Evolutionary conservation across 208 protist species (phyloP), one percentile per base, ranked within the genome.

Genomic region (Porcisia deanei): DNA sequence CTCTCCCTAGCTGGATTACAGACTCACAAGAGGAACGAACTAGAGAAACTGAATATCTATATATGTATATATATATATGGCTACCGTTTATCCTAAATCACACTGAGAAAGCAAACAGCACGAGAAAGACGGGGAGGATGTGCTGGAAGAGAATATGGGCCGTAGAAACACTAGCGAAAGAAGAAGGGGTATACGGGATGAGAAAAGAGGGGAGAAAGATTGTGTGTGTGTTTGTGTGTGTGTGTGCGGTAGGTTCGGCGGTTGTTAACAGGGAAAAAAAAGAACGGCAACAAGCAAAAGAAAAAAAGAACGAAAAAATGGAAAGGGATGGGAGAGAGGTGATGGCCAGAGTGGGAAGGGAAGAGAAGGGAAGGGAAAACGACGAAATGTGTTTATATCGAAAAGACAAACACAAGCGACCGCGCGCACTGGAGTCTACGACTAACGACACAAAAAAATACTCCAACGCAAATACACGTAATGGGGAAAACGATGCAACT

Each of bases 31-130:
- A 20, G 10, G 30, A 16, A 59, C 14, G 30, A 20, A 3, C 30
- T 39, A 34, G 14, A 39, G 12, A 41, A 39, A 20, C 5, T 5
- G 12, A 63, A 41, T 18, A 63, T n/a, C n/a, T 3, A 67, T 30
- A 30, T 30, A 30, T 30, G 0, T 30, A 52, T 4, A 10, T 16
- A 65, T 12, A 63, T 6, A 63, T n/a, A 16, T 39, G 7, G 3
- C n/a, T 71, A 22, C 39, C 66, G 30, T 41, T 18, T 49, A 73
- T 30, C 16, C 52, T 18, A 60, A 8, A 30, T 45, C 53, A 73
- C 25, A n/a, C 10, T 22, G 20, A 8, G 34, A 66, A 79, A 79
- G 58, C 73, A 66, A 77, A 78, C 60, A 63, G 71, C 58, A 76
- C 68, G 37, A 63, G 8, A 57, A 60, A 57, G 20, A 76, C n/a